These are phyloP conservation scores for Alternaria viburni DNA, from an alignment of 2,329 filamentous ascomycete genomes.

Conservation along the genomic window DNA sequence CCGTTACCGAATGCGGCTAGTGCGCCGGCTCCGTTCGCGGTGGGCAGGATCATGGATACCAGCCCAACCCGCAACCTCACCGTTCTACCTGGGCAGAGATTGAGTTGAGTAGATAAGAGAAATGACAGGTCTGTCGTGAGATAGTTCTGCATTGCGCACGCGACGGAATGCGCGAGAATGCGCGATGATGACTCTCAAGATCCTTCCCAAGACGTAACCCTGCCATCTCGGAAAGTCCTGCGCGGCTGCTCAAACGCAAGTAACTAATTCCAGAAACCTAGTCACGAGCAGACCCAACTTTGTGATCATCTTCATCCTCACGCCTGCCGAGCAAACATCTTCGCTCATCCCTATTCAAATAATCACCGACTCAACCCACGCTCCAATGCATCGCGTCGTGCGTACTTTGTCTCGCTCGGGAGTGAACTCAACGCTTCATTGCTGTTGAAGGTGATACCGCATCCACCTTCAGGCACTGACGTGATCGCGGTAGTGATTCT, in stretches of 20 bases:
- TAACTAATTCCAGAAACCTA: background rate
- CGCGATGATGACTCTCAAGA: background rate
- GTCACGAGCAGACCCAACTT: background rate
- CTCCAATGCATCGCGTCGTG: background rate
- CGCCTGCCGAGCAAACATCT: background rate
- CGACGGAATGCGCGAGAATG: background rate
- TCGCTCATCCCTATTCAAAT: background rate
- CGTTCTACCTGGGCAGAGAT: background rate
- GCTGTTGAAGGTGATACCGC: background rate
- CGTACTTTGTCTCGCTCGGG: background rate
- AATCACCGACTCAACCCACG: background rate
- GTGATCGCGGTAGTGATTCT: background rate
- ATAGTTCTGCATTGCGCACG: background rate
- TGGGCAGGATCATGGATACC: background rate
- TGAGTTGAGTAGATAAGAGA: background rate
- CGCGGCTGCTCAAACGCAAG: background rate
- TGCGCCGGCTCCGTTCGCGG: background rate
- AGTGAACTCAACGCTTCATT: background rate
- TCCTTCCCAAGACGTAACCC: background rate
- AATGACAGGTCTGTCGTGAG: background rate
- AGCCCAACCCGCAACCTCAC: background rate
- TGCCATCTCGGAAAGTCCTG: background rate
- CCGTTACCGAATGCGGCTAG: background rate
- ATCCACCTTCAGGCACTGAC: background rate
- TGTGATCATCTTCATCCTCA: background rate